These are phyloP conservation scores for Phytomonas francai DNA, from an alignment of 208 protist genomes.

Conservation along the genomic window DNA sequence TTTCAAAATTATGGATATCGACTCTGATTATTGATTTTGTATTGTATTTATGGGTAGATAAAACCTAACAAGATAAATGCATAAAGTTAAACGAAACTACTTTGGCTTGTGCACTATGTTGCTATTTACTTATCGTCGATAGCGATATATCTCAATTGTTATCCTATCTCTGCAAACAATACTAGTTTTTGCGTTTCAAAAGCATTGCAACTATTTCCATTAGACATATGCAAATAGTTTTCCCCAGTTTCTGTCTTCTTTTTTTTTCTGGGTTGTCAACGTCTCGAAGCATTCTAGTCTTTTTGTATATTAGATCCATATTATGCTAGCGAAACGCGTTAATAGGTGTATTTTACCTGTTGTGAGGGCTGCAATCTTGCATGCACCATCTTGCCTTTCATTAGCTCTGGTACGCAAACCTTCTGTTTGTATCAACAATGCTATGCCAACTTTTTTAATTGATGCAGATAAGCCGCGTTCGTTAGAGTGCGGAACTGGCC, in stretches of 20 bases:
- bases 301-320: conserved; percentile 3
- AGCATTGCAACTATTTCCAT: not conserved
- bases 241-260: not conserved
- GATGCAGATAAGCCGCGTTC: conserved; percentile 37
- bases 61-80: not conserved
- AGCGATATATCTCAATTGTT: not conserved
- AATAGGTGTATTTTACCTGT: conserved; percentile 30
- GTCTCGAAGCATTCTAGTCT: not conserved
- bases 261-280: not conserved
- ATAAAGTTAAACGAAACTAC: not conserved
- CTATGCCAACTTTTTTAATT: conserved; percentile 69
- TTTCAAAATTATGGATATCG: conserved; percentile 38
- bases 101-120: not conserved
- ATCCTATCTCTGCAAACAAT: not conserved
- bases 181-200: not conserved
- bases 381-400: not conserved
- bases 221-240: not conserved
- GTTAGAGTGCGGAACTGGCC: conserved; percentile 64
- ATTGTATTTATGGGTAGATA: not conserved
- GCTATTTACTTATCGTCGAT: not conserved
- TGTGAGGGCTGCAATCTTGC: conserved; percentile 43
- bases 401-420: not conserved
- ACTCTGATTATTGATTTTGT: conserved; percentile 24
- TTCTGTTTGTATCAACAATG: conserved; percentile 23
- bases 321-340: conserved; percentile 19